Evolutionary conservation across 2,329 filamentous ascomycete species (phyloP), one percentile per base, ranked within the genome.

Genomic region (Phoma sp.): DNA sequence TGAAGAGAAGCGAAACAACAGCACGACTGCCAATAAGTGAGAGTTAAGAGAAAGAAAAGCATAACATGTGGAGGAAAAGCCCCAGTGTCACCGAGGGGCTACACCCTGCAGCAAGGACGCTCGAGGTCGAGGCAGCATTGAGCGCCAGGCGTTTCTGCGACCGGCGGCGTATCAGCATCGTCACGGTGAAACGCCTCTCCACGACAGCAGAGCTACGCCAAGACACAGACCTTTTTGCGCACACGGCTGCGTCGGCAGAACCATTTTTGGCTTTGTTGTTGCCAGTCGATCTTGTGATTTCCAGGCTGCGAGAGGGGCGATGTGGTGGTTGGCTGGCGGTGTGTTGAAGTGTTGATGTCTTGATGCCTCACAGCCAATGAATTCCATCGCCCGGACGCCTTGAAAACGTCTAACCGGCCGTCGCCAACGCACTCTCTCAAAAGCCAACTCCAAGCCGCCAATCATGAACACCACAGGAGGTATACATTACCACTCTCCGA

Each of bases 1-100:
- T 43, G 45, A 60, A 66, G 65, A 60, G 69, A 65, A 69, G 63
- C 69, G 71, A 74, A 74, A 74, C 72, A 63, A 68, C 67, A 74
- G 68, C 65, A 69, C 70, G 61, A 68, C 66, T 74, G 61, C 69
- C 72, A 69, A 73, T 73, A 60, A 64, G 61, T 54, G 60, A 36
- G 58, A 62, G 48, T 70, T 67, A 64, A 64, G 57, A 54, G 55
- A 67, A 63, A 57, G 51, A 55, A 51, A 48, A 48, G 51, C 56
- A 60, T 59, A 58, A 67, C 60, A 65, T 68, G 60, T 64, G 62
- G 60, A 63, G 44, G 54, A 51, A 58, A 48, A 39, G 59, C 55
- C 41, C 56, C 61, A 63, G 69, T 73, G 61, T 65, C 68, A 74
- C 71, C 58, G 67, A 57, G 58, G 55, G 58, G 43, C 64, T 65